Evolutionary conservation across 2,329 filamentous ascomycete genomes (phyloP), one percentile per base, ranked within the genome.

Genomic region (Dactylellina cionopaga): DNA sequence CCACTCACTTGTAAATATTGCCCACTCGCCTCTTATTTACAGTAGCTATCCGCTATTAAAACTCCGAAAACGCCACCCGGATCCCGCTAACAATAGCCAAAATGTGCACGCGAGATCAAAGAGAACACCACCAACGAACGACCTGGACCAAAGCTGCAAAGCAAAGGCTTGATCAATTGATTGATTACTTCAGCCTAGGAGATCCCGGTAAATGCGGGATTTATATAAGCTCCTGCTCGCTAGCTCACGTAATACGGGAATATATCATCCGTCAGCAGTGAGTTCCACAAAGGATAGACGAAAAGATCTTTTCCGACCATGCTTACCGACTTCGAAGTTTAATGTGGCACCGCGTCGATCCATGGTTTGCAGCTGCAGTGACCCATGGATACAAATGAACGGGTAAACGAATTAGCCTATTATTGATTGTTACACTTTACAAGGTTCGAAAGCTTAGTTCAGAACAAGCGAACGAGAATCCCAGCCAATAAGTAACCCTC

Each of bases 401-500:
- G 52, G 52, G 52, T 56, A 56, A 55, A 43, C 35, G 29, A 27
- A 56, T 56, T 44, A 56, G 52, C 52, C 52, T 56, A 44, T 55
- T n/a, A n/a, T n/a, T 55, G 3, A 35, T 44, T 31, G 35, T 43
- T 13, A 56, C 37, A 29, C 22, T 56, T 29, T 29, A n/a, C 19
- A 13, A 44, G 19, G 46, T 7, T 24, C 52, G 24, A 55, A 55
- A 41, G 51, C 35, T 13, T 29, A 56, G 22, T 19, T 43, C 24
- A 43, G 35, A 43, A 43, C 33, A 55, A 55, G 51, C 51, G 51
- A 55, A 55, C 51, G 49, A 25, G 13, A 39, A 55, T 51, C 11
- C 46, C 5, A 51, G 43, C 43, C 46, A 41, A 2, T 13, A 39
- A 25, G 51, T 24, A 55, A 39, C 5, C 33, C 22, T 41, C 51